Conservation (phyloP, 2,329 filamentous ascomycete genomes). For the Dryadomyces quercivorus region DNA sequence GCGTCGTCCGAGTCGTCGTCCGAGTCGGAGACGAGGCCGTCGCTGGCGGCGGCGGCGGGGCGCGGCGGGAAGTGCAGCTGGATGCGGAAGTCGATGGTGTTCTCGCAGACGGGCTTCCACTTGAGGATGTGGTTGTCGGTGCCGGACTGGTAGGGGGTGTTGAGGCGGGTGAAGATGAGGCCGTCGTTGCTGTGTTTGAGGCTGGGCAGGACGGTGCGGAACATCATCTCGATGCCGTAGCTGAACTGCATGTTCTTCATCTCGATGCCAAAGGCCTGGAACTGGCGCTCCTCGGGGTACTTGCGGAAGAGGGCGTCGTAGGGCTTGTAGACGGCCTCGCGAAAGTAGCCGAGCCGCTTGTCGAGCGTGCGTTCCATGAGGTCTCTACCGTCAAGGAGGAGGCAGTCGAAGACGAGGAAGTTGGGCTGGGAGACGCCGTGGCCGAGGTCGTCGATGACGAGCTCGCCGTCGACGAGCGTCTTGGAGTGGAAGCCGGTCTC, state of each 20-base stretch:
- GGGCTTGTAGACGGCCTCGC: conserved; percentile 61
- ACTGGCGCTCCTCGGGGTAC: conserved; percentile 56
- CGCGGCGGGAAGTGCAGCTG: conserved; percentile 55
- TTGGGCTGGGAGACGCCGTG: conserved; percentile 59
- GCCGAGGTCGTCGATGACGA: conserved; percentile 70
- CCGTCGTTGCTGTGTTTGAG: conserved; percentile 92
- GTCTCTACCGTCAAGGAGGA: conserved; percentile 65
- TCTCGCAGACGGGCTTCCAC: conserved; percentile 94
- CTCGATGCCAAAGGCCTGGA: conserved; percentile 68
- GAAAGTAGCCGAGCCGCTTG: conserved; percentile 80
- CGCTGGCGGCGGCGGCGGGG: conserved; percentile 58
- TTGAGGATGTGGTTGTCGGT: conserved; percentile 92
- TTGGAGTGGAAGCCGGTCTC: conserved; percentile 55
- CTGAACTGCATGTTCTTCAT: conserved; percentile 83
- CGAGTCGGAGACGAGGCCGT: conserved; percentile 46
- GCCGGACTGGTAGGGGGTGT: conserved; percentile 73
- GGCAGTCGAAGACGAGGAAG: conserved; percentile 88
- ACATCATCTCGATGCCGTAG: conserved; percentile 88
- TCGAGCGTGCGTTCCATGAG: conserved; percentile 72
- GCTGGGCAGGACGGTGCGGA: conserved; percentile 69
- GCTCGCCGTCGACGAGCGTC: conserved; percentile 84
- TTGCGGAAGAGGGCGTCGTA: conserved; percentile 51
- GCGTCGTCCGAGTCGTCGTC: conserved; percentile 57
- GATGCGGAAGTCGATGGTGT: conserved; percentile 86
- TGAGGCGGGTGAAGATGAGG: conserved; percentile 92